Evolutionary conservation across 2,329 filamentous ascomycete species (phyloP), one percentile per base, ranked within the genome.

Genomic region (Aspergillus novoparasiticus): DNA sequence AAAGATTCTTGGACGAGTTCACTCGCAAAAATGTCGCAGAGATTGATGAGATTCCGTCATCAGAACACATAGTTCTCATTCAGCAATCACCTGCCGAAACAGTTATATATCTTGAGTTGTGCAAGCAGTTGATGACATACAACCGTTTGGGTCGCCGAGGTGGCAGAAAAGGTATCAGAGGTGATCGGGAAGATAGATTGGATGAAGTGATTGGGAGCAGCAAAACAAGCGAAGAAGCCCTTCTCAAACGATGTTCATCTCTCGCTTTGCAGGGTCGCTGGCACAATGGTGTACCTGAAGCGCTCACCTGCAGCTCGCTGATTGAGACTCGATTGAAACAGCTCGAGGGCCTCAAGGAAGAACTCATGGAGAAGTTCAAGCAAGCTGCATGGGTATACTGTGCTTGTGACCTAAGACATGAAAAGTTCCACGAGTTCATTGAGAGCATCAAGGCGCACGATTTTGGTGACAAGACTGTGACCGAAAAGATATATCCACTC

Each of bases 1-100:
- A 89, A 66, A 65, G 57, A 0, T 90, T 90, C 66, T 73, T 90
- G 0, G 70, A 87, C 53, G 70, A 69, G 0, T 87, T 86, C 66
- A 83, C 82, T 5, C 76, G 85, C 14, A 80, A 77, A 67, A 84
- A 85, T 60, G 65, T 75, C 8, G 78, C 80, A 0, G 73, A 81
- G 21, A 77, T 82, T 55, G 75, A 75, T 5, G 78, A 83, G 32
- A 83, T 88, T 19, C 68, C 75, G 0, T 80, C 75, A 48, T 70
- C 73, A 1, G 81, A 85, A 34, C 72, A 80, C 26, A 73, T 86
- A 4, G 64, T 80, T 21, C 75, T 82, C 0, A 71, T 86, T 1
- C 65, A 73, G 0, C 76, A 85, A 2, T 77, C 80, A 6, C 71
- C 81, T 1, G 80, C 78, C 0, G 86, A 89, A 64, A 77, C 78